Evolutionary conservation across 352 stramenopile species (phyloP), one percentile per base, ranked within the genome.

Genomic region (Pythium vanterpoolii): DNA sequence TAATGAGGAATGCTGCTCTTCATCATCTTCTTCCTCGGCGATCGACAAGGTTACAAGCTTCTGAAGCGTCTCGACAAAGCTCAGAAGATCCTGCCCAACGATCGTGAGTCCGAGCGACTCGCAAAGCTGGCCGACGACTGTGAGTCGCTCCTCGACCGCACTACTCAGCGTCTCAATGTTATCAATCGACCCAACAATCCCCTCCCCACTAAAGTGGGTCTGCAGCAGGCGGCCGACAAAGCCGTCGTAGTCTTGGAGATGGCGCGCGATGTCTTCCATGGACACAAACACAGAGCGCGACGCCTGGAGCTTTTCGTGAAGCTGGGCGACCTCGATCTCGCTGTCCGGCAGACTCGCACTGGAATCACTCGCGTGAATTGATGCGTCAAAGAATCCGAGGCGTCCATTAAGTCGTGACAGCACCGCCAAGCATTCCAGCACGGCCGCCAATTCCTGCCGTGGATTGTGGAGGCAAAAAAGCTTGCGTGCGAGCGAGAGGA

Each of bases 201-300:
- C 18, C 5, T 50, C 30, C 3, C 11, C 16, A 24, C 10, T 31
- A 8, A 54, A 26, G 4, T 21, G 44, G 5, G 38, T 9, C 4
- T 36, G 30, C 9, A 47, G 24, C 27, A 85, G 55, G 4, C 78
- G 68, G 19, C 71, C 40, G 5, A 87, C 30, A 26, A 89, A 74
- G 18, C 68, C 71, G 48, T 87, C 71, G 36, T 90, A 88, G 52
- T 88, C 80, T 48, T 88, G 80, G 1, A 90, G 59, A 33, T 87
- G 73, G 0, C 70, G 68, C 6, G 76, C 77, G 6, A 83, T 73
- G 5, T 80, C 72, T 53, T 83, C 76, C 27, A 90, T 74, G 3
- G 66, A 77, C 6, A 62, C 51, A 27, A 88, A 69, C 3, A 86
- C 64, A 0, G 79, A 80, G 7, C 75, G 60, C 10, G 73, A 71